Evolutionary conservation across 164 flowering plant genomes (phyloP).

Genomic region (Annona cherimola): DNA sequence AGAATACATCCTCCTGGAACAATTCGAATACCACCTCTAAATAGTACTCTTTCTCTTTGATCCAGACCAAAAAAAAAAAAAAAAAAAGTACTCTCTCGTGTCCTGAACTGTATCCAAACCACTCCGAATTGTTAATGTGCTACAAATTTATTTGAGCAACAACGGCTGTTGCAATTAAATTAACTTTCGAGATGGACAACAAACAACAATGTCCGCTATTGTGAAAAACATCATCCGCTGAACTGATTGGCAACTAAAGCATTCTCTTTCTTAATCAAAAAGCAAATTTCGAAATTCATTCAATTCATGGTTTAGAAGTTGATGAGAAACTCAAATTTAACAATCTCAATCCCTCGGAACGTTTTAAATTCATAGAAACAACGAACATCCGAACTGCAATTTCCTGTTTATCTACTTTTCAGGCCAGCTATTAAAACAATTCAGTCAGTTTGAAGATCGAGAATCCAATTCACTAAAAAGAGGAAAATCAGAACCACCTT

Average conservation of each 20-base stretch:
- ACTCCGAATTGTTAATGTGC: background rate
- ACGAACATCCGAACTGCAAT: background rate
- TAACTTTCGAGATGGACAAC: background rate
- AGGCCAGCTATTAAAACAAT: too few species aligned
- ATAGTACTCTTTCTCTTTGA: background rate
- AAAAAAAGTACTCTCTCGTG: background rate
- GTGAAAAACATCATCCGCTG: background rate
- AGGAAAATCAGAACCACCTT: constrained; percentile 1
- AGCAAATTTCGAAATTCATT: background rate
- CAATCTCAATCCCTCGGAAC: background rate
- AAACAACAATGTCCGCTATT: background rate
- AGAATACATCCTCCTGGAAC: background rate
- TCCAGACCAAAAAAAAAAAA: too few species aligned
- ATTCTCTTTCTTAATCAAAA: background rate
- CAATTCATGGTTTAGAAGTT: background rate
- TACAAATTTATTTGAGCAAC: background rate
- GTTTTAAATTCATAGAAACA: background rate
- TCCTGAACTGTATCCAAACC: background rate
- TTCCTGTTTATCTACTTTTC: background rate
- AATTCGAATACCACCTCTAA: background rate
- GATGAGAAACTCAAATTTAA: background rate
- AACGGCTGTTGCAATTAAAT: background rate
- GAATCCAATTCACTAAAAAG: too few species aligned
- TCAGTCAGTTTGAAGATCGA: too few species aligned
- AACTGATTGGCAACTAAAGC: background rate